phyloP scores from a whole-genome alignment of 805 yeast genomes.

The Tetrapisispora namnaoensis region DNA sequence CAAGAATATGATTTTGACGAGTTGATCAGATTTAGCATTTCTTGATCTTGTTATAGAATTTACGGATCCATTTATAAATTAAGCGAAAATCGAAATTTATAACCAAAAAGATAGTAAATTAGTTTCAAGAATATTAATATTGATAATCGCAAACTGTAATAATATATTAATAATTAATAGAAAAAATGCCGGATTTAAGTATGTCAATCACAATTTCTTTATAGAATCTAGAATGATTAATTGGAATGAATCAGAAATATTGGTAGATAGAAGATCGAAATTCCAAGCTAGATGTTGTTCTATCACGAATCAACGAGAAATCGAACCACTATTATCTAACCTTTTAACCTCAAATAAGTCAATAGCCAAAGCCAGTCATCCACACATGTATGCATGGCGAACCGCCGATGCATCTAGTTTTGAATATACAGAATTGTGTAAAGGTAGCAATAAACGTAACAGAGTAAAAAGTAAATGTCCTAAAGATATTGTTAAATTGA shows the following conservation, averaged over 20 bases:
- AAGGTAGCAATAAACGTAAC: slow-evolving; percentile 1
- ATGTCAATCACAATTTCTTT: not conserved
- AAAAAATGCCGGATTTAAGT: too few species aligned
- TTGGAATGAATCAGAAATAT: slow-evolving; percentile 36
- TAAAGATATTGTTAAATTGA: not conserved
- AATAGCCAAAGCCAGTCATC: slow-evolving; percentile 55
- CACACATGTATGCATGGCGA: slow-evolving; percentile 68
- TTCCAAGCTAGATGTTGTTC: slow-evolving; percentile 54
- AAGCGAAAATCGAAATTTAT: not conserved
- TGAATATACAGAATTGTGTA: not conserved
- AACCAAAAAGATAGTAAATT: too few species aligned
- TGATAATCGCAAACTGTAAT: too few species aligned
- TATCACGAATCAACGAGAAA: slow-evolving; percentile 33
- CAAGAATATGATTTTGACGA: not conserved
- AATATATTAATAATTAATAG: too few species aligned
- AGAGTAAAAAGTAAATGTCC: slow-evolving; percentile 3
- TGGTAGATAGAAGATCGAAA: slow-evolving; percentile 47
- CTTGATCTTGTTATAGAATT: too few species aligned
- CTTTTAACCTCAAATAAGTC: slow-evolving; percentile 39
- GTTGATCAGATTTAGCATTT: too few species aligned
- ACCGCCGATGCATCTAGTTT: slow-evolving; percentile 27
- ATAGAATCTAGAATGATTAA: slow-evolving; percentile 2
- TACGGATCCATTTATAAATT: too few species aligned
- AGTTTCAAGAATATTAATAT: too few species aligned
- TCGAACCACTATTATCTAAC: slow-evolving; percentile 34